phyloP scores from a whole-genome alignment of 2,329 filamentous ascomycete species.

The Neopestalotiopsis clavispora region DNA sequence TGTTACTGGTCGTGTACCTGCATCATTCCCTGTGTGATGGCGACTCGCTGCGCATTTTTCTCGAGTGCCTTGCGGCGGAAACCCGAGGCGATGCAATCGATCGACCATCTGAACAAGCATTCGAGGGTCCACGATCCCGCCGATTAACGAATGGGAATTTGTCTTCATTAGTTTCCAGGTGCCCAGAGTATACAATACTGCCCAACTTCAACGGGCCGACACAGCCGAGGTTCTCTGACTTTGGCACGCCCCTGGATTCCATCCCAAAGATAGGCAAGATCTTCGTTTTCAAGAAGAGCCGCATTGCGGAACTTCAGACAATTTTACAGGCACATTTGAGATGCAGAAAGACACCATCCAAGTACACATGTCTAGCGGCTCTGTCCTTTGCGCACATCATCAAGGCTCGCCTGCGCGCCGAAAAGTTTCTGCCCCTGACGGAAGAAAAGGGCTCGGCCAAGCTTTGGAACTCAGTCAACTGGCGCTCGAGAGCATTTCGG shows the following conservation, averaged over 20 bases:
- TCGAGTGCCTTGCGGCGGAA: slow-evolving; percentile 43
- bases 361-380: slow-evolving; percentile 45
- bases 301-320: slow-evolving; percentile 37
- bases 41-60: slow-evolving; percentile 42
- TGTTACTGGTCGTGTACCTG: slow-evolving; percentile 45
- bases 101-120: slow-evolving; percentile 34
- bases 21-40: slow-evolving; percentile 50
- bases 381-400: slow-evolving; percentile 46
- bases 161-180: slow-evolving; percentile 32
- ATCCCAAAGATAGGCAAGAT: slow-evolving; percentile 46
- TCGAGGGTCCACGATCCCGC: slow-evolving; percentile 23
- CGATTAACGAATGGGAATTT: slow-evolving; percentile 26
- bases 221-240: slow-evolving; percentile 34
- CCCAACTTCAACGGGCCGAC: slow-evolving; percentile 41
- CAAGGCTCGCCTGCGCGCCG: slow-evolving; percentile 34
- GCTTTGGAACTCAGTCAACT: slow-evolving; percentile 48
- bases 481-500: slow-evolving; percentile 42
- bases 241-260: slow-evolving; percentile 31
- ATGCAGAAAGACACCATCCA: slow-evolving; percentile 34
- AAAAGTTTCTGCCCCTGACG: slow-evolving; percentile 27
- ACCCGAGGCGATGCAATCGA: slow-evolving; percentile 32
- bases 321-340: slow-evolving; percentile 26
- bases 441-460: slow-evolving; percentile 23
- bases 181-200: slow-evolving; percentile 44
- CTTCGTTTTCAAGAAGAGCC: slow-evolving; percentile 43